Evolutionary conservation across 2,329 filamentous ascomycete genomes (phyloP), one percentile per base, ranked within the genome.

Genomic region (Aspergillus uvarum): DNA sequence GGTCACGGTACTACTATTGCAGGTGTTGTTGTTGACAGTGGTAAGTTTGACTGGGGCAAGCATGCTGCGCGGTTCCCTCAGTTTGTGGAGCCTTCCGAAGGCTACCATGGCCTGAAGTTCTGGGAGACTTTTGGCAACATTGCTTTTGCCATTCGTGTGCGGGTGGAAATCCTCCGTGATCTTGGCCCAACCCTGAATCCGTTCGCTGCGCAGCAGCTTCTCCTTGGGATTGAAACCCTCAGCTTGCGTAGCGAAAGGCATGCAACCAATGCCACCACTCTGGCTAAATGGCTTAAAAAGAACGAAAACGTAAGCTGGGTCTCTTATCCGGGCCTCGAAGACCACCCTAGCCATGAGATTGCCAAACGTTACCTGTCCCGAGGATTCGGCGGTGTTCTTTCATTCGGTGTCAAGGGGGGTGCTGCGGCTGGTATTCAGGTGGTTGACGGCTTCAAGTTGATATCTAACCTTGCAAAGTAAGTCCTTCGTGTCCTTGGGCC

Each of bases 91-190:
- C 94, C 67, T 31, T 88, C 89, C 0, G 89, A 91, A 59, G 92
- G 92, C 58, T 96, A 96, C 81, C 93, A 96, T 79, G 93, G 93
- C 35, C 84, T 96, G 66, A 94, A 92, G 76, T 97, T 97, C 84
- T 96, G 88, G 85, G 92, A 97, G 68, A 93, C 92, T 0, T 96
- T 96, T 69, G 92, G 92, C 42, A 76, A 86, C 62, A 85, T 92
- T 90, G 85, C 91, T 29, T 98, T 92, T 76, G 90, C 91, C 69
- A 90, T 96, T 72, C 88, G 92, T 55, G 87, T 91, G 31, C 89
- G 94, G 52, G 92, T 97, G 44, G 95, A 98, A 82, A 88, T 95
- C 68, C 84, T 96, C 61, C 89, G 95, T 62, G 94, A 99, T 73
- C 78, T 97, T 1, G 94, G 94, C 53, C 85, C 90, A 8, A 82